These are phyloP conservation scores for Ormosia emarginata DNA, from an alignment of 306 rosid species.

Conservation along the genomic window DNA sequence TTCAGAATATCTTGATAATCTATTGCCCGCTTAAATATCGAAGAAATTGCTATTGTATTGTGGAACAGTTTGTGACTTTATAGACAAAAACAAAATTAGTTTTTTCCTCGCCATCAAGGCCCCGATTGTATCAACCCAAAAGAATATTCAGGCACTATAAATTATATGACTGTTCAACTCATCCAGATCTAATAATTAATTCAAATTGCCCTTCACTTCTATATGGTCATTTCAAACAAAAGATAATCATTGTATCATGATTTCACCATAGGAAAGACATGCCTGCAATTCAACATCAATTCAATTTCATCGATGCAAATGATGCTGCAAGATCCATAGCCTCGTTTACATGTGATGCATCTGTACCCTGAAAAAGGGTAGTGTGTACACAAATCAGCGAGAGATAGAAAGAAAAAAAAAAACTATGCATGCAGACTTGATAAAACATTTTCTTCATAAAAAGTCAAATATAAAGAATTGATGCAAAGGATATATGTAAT, in stretches of 20 bases:
- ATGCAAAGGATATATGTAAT: not conserved
- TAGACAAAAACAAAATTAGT: not conserved
- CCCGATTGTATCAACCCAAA: not conserved
- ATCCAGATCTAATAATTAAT: slow-evolving; percentile 1
- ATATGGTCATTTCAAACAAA: not conserved
- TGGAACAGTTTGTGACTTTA: not conserved
- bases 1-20: not conserved
- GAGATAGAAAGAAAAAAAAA: not conserved
- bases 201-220: not conserved
- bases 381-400: not conserved
- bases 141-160: not conserved
- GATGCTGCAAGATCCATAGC: slow-evolving; percentile 67
- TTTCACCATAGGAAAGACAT: slow-evolving; percentile 2
- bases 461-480: not conserved
- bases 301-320: slow-evolving; percentile 71
- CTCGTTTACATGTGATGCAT: slow-evolving; percentile 68
- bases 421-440: not conserved
- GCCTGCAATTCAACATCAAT: slow-evolving; percentile 26
- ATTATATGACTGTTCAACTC: not conserved
- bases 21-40: not conserved
- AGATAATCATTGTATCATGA: not conserved
- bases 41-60: not conserved
- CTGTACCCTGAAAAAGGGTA: slow-evolving; percentile 69
- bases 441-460: not conserved
- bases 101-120: not conserved